Conservation (phyloP, 371 early-diverging fungal genomes). For the Apophysomyces sp. region DNA sequence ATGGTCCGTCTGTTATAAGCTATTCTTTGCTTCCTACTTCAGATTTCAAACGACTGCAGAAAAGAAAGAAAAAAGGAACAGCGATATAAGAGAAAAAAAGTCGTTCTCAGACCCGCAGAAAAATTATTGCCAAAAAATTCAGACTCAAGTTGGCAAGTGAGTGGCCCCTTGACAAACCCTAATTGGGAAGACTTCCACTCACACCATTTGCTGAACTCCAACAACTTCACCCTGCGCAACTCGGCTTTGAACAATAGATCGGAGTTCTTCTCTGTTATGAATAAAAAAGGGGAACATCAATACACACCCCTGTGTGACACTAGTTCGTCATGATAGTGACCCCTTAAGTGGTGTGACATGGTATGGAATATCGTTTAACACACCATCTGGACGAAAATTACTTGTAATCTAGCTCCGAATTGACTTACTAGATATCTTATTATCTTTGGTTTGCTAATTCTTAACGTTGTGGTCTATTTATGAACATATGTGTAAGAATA, state of each 20-base stretch:
- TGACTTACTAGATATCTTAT: too few relatives aligned
- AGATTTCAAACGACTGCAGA: not conserved
- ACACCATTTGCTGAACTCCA: not conserved
- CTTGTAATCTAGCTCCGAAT: too few relatives aligned
- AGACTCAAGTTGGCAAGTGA: conserved; percentile 3
- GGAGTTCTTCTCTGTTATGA: not conserved
- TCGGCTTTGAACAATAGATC: not conserved
- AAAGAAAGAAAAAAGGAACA: conserved; percentile 2
- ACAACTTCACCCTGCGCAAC: not conserved
- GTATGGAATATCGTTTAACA: not conserved
- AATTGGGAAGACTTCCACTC: conserved; percentile 1
- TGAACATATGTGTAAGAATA: too few relatives aligned
- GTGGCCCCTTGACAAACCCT: not conserved
- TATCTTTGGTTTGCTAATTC: too few relatives aligned
- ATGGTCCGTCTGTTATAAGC: conserved; percentile 1
- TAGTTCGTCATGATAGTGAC: not conserved
- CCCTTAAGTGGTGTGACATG: conserved; percentile 4
- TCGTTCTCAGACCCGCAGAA: not conserved
- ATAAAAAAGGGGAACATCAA: not conserved
- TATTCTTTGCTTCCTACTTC: not conserved
- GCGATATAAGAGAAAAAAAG: not conserved
- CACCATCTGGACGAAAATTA: not conserved
- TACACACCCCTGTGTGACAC: conserved; percentile 1
- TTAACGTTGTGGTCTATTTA: too few relatives aligned
- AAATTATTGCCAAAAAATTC: conserved; percentile 4